Percentiles rank a stretch among this genome's conserved stretches.
These are phyloP conservation scores for Xylaria sp. DNA, from an alignment of 2,329 filamentous ascomycete species.

Conservation along the genomic window DNA sequence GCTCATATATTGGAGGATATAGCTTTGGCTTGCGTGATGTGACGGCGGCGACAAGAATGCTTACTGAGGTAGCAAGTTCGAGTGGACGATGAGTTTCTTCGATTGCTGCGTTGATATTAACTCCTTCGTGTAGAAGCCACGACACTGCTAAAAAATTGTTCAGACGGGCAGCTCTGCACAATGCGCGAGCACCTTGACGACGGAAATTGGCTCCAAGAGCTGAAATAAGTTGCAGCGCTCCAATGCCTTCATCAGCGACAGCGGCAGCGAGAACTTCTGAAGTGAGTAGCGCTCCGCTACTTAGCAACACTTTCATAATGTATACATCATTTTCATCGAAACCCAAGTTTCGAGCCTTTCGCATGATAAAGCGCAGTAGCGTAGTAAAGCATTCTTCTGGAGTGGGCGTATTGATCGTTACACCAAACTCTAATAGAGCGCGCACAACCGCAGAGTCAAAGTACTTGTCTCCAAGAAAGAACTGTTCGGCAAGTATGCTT, in stretches of 20 bases:
- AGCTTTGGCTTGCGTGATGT: too few relatives aligned
- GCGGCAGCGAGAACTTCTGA: background rate
- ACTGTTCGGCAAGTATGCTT: background rate
- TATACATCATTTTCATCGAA: background rate
- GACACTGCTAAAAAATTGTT: conserved; percentile 5
- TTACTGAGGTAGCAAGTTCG: background rate
- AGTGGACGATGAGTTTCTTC: too few relatives aligned
- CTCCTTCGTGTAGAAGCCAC: background rate
- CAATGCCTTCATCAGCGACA: background rate
- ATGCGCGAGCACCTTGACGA: background rate
- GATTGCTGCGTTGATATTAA: background rate
- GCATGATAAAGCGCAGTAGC: background rate
- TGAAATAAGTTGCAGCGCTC: background rate
- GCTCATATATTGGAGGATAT: background rate
- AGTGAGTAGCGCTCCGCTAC: background rate
- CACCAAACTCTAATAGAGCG: background rate
- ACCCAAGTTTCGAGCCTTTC: background rate
- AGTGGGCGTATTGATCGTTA: background rate
- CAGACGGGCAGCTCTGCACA: background rate
- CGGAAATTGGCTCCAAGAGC: background rate
- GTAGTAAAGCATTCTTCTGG: background rate
- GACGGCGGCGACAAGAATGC: background rate
- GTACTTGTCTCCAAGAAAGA: background rate
- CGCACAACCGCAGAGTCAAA: background rate
- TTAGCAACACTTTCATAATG: background rate